Evolutionary conservation across 257 asterid genomes (phyloP), one percentile per base, ranked within the genome.

Genomic region (Primulina eburnea): DNA sequence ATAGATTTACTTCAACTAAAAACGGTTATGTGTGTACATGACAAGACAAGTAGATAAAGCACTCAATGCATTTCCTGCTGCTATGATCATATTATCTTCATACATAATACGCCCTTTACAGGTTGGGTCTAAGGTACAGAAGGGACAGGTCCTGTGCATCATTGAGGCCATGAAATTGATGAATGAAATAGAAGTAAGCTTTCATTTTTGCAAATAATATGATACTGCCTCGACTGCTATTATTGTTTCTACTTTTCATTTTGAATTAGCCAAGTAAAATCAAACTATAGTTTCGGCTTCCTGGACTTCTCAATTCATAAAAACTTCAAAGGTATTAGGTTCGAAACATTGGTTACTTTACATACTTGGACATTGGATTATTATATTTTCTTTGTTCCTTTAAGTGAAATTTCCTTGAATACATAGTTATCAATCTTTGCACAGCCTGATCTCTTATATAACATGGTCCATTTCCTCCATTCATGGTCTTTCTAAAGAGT

Each of bases 141-240:
- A 92, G 87, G 98, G 98, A 69, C 97, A 92, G 81, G 88, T 92
- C 67, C 68, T 92, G 30, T 92, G 97, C 91, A 88, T 92, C 71
- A 81, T 90, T 65, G 96, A 92, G 78, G 97, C 98, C 69, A 92
- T 92, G 96, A 92, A 92, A 78, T 81, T 92, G 92, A 89, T 92
- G 98, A 92, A 92, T 71, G 98, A 92, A 81, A 89, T 89, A 30
- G 98, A 92, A 82, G 98, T 92, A 81, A 88, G 87, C 71, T 20
- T 69, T 52, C 16, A 5, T 59, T 62, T 59, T 32, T 67, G 17
- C 69, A 56, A 64, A 68, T 65, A 32, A 47, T 50, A 61, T 16
- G 64, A 71, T 70, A 29, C 66, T 70, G 64, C 68, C 70, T 53
- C 78, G 53, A 57, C 67, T 33, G 62, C 37, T 57, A 69, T 61